phyloP scores from a whole-genome alignment of 31 red algal species.

The Porphyra umbilicalis region DNA sequence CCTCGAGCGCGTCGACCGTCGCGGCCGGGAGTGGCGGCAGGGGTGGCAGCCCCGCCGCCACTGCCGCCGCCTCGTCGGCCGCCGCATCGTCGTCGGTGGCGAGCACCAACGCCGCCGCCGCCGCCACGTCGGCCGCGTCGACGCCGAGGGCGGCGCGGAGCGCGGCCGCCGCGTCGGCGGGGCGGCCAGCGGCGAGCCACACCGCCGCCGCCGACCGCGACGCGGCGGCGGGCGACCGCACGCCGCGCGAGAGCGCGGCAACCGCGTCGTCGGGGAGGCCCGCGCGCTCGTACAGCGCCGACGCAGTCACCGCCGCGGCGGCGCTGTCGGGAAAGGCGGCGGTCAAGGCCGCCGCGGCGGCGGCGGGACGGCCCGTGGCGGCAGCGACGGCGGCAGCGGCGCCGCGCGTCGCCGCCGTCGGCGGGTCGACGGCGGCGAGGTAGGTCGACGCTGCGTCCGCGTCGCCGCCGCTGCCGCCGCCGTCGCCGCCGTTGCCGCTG shows the following conservation, averaged over 20 bases:
- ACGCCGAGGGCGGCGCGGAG: neutral
- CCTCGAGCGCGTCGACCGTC: neutral
- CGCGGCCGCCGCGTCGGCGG: neutral
- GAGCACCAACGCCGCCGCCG: neutral
- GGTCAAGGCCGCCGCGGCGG: slow-evolving; percentile 24
- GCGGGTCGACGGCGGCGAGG: neutral
- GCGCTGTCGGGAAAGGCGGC: slow-evolving; percentile 31
- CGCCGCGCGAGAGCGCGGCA: neutral
- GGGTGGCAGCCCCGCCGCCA: neutral
- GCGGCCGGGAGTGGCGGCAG: neutral
- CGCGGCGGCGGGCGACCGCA: neutral
- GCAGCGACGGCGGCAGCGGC: slow-evolving; percentile 20
- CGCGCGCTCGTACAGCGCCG: slow-evolving; percentile 23
- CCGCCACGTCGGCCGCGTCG: neutral
- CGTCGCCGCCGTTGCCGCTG: neutral
- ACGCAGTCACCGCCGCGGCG: slow-evolving; percentile 37
- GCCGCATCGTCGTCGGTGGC: neutral
- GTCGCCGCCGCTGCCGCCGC: slow-evolving; percentile 22
- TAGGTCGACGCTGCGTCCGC: slow-evolving; percentile 27
- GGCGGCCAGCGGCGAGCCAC: neutral
- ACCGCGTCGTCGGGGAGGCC: slow-evolving; percentile 5
- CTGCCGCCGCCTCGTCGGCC: neutral
- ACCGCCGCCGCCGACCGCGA: neutral
- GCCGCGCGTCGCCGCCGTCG: slow-evolving; percentile 4
- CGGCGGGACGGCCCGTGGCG: slow-evolving; percentile 6